These are phyloP conservation scores for Peniophora sp. DNA, from an alignment of 1,284 basidiomycete species.

Conservation along the genomic window DNA sequence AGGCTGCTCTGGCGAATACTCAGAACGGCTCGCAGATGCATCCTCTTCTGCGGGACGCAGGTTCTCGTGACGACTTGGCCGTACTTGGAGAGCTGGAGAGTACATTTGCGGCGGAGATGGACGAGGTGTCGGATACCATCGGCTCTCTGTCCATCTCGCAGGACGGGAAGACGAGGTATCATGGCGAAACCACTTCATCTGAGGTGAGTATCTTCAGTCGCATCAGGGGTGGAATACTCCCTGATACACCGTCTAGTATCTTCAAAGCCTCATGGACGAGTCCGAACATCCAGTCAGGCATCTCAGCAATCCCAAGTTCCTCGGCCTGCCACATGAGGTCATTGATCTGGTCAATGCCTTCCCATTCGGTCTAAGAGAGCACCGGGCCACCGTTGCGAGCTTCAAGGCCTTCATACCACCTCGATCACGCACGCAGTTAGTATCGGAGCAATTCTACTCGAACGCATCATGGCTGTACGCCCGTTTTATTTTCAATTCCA, in stretches of 20 bases:
- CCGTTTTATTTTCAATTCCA: neutral
- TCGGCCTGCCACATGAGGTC: conserved; percentile 34
- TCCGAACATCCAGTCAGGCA: neutral
- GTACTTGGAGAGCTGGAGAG: conserved; percentile 1
- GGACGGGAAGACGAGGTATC: conserved; percentile 38
- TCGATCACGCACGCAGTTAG: conserved; percentile 27
- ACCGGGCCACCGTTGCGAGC: conserved; percentile 25
- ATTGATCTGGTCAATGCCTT: conserved; percentile 37
- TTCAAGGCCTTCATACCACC: conserved; percentile 34
- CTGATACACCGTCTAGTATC: neutral
- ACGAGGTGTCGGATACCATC: conserved; percentile 20
- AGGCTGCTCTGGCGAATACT: conserved; percentile 37
- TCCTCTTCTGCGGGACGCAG: conserved; percentile 4
- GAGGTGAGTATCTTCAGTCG: conserved; percentile 26
- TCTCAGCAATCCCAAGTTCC: conserved; percentile 14
- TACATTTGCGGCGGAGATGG: conserved; percentile 9
- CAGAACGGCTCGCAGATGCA: conserved; percentile 5
- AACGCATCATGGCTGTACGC: conserved; percentile 39
- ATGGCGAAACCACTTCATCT: conserved; percentile 38
- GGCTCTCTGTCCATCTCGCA: conserved; percentile 37
- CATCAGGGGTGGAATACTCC: too few relatives aligned
- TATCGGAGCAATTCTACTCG: conserved; percentile 35
- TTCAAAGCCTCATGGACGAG: conserved; percentile 1
- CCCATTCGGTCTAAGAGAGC: conserved; percentile 36
- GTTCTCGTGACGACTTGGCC: conserved; percentile 1